A percentile compares a stretch with the other conserved stretches of the same genome.
Conservation (phyloP, 192 early-diverging fungal species). For the Rhizophagus clarus region DNA sequence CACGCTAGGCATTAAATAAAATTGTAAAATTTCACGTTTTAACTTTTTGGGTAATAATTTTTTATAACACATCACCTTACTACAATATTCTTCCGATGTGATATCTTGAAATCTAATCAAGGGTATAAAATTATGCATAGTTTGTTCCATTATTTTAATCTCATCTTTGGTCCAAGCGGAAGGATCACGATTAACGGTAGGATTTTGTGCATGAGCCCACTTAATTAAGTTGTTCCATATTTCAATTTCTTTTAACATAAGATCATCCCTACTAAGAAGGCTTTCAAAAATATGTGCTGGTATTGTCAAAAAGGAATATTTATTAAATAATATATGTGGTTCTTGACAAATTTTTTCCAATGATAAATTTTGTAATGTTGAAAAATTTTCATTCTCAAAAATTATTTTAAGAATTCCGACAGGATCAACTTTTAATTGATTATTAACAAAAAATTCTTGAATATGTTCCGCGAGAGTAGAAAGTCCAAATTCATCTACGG, state of each 20-base stretch:
- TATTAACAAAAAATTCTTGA: not conserved
- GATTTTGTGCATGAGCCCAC: not conserved
- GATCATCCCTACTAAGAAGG: not conserved
- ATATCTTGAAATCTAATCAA: not conserved
- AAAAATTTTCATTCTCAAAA: not conserved
- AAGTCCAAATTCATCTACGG: not conserved
- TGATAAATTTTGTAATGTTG: not conserved
- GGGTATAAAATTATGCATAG: not conserved
- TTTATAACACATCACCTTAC: not conserved
- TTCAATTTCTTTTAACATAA: not conserved
- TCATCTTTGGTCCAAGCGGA: not conserved
- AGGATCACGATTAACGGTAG: not conserved
- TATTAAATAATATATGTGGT: not conserved
- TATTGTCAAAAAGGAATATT: not conserved
- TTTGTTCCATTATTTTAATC: not conserved
- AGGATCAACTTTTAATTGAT: not conserved
- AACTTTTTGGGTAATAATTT: not conserved
- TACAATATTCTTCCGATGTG: not conserved
- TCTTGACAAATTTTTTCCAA: not conserved
- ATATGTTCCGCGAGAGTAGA: not conserved
- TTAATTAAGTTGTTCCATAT: not conserved
- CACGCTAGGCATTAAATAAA: not conserved
- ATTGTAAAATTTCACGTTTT: not conserved
- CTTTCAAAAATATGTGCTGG: not conserved
- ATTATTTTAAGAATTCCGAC: not conserved